Conservation (phyloP, 352 stramenopile species). For the Phytophthora agathidicida region DNA sequence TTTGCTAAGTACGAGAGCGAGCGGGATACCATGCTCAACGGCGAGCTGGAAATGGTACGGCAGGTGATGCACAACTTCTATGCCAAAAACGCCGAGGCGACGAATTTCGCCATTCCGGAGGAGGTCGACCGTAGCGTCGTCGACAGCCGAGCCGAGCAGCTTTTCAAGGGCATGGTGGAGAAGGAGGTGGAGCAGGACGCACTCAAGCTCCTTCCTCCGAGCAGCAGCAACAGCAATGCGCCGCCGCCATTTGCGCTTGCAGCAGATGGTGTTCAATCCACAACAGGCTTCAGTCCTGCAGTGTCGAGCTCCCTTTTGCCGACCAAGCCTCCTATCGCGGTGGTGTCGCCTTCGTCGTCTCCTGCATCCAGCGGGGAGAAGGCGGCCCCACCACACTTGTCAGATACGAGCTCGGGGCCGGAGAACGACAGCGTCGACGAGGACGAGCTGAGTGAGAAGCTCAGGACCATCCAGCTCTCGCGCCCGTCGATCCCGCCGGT, state of each 20-base stretch:
- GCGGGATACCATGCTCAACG: conserved; percentile 75
- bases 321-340: conserved; percentile 8
- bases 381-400: conserved; percentile 7
- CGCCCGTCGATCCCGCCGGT: conserved; percentile 56
- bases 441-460: conserved; percentile 68
- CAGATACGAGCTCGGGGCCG: conserved; percentile 10
- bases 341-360: conserved; percentile 1
- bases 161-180: conserved; percentile 66
- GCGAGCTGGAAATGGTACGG: conserved; percentile 81
- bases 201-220: conserved; percentile 31
- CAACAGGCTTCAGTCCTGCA: conserved; percentile 1
- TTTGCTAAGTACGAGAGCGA: conserved; percentile 84
- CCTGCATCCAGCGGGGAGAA: conserved; percentile 14
- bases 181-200: conserved; percentile 51
- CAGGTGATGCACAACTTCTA: conserved; percentile 86
- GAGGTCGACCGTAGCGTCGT: conserved; percentile 57
- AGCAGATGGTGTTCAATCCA: conserved; percentile 8
- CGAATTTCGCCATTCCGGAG: conserved; percentile 64
- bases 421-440: conserved; percentile 45
- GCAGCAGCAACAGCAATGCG: conserved; percentile 7
- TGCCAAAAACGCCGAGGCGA: conserved; percentile 71
- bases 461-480: conserved; percentile 70
- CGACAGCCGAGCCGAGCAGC: conserved; percentile 55
- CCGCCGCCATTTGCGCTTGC: background rate
- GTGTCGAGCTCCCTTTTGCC: conserved; percentile 13